Evolutionary conservation across 805 yeast species (phyloP), one percentile per base, ranked within the genome.

Genomic region (Schwanniomyces sp.): DNA sequence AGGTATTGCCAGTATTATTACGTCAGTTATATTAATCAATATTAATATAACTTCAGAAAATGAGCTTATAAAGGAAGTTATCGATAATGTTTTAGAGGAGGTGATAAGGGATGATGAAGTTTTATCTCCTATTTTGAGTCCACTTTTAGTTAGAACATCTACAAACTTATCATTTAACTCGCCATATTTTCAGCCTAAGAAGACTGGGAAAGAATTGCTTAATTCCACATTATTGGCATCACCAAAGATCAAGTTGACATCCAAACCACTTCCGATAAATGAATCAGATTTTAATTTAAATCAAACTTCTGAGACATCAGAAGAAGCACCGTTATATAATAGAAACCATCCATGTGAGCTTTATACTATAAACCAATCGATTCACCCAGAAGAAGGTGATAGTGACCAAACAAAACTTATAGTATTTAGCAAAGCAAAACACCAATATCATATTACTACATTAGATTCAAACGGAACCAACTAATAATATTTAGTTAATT

Each of bases 1-100:
- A 12, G 85, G 85, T 0, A 76, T 80, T n/a, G 49, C 67, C 8
- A 62, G 78, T 41, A 78, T 80, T 7, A 60, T 79, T 40, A 52
- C 68, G 1, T 75, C 82, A 1, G 78, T 80, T 29, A 53, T 79
- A 2, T 62, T 78, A 41, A 74, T 79, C 27, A 79, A 77, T 53
- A 50, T 76, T 26, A 70, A 71, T 41, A 48, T 71, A n/a, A 56
- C 63, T 9, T 65, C 74, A 6, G 80, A 77, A 50, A 67, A 74
- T 44, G 80, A 77, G 30, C 59, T 67, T 5, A 71, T 75, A 6
- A 75, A 75, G 38, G 71, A 69, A 21, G 78, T 78, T 4, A 74
- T 79, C 11, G 81, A 76, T 26, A 74, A 66, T 7, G 75, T 81
- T 1, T 57, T 79, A 7, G 78, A 70, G 45, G 77, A 74, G 38